These are phyloP conservation scores for Allium cepa DNA, from an alignment of 106 monocot species.

Conservation along the genomic window DNA sequence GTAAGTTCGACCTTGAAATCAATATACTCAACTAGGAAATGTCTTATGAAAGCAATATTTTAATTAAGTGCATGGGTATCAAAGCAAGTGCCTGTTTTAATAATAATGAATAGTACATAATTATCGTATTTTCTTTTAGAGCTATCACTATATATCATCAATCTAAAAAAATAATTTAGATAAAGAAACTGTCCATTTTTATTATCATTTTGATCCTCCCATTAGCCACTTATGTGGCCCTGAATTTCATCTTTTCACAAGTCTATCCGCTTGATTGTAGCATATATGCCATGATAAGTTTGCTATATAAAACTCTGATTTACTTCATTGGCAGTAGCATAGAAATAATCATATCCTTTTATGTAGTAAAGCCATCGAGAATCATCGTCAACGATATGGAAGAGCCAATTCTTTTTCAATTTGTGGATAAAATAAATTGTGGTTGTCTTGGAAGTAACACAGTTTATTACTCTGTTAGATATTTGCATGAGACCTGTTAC, in stretches of 20 bases:
- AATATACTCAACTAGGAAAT: not conserved
- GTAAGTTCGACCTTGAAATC: constrained; percentile 34
- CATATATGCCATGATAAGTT: not conserved
- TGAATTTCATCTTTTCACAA: too few species aligned
- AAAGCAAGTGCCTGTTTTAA: not conserved
- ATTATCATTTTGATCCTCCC: too few species aligned
- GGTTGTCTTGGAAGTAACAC: not conserved
- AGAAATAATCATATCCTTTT: not conserved
- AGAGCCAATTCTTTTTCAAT: not conserved
- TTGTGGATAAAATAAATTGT: not conserved
- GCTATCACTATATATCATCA: not conserved
- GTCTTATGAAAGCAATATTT: not conserved
- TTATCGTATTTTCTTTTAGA: not conserved
- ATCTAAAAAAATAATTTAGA: not conserved
- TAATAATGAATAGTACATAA: not conserved
- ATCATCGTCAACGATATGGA: not conserved
- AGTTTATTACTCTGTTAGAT: constrained; percentile 28
- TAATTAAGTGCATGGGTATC: not conserved
- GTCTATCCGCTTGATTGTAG: not conserved
- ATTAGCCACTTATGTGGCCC: too few species aligned
- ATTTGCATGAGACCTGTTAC: constrained; percentile 48
- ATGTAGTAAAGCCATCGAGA: not conserved
- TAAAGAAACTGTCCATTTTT: not conserved
- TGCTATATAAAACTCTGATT: not conserved
- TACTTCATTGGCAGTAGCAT: not conserved